Percentiles rank a stretch among this genome's conserved stretches.
phyloP scores from a whole-genome alignment of 768 basidiomycete genomes.

The Favolaschia claudopus region DNA sequence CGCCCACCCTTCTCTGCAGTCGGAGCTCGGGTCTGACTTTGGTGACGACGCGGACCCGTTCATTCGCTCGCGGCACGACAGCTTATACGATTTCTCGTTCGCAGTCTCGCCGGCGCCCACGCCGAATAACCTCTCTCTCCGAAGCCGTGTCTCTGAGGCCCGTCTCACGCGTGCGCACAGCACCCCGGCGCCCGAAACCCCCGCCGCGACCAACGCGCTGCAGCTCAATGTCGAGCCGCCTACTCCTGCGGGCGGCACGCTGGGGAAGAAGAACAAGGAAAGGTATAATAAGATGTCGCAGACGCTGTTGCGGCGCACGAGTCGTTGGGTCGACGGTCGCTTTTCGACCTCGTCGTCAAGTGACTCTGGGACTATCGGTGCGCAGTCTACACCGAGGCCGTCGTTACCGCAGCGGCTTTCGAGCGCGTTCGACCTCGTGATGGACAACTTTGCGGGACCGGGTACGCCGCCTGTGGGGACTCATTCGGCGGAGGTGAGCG shows the following conservation, averaged over 20 bases:
- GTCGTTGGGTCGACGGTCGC: constrained; percentile 65
- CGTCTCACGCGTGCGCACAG: not conserved
- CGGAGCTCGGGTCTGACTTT: constrained; percentile 65
- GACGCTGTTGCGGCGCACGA: constrained; percentile 65
- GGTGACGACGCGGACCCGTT: constrained; percentile 49
- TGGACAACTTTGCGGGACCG: constrained; percentile 44
- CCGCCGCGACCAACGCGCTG: constrained; percentile 31
- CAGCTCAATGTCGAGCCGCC: constrained; percentile 52
- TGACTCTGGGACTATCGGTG: constrained; percentile 22
- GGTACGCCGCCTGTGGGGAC: not conserved
- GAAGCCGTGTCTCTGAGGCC: constrained; percentile 1
- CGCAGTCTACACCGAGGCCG: constrained; percentile 13
- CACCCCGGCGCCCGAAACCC: not conserved
- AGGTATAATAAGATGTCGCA: constrained; percentile 51
- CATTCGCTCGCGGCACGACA: constrained; percentile 49
- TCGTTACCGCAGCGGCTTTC: constrained; percentile 50
- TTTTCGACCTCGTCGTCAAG: constrained; percentile 37
- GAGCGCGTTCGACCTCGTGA: constrained; percentile 53
- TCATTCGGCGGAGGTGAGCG: too few relatives aligned
- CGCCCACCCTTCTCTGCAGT: constrained; percentile 52
- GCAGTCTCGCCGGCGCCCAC: constrained; percentile 48
- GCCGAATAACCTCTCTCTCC: constrained; percentile 26
- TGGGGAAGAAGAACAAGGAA: constrained; percentile 31
- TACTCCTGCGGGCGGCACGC: constrained; percentile 36
- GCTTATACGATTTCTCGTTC: constrained; percentile 61